phyloP scores from a whole-genome alignment of 2,329 filamentous ascomycete species.

The Cadophora sp. region DNA sequence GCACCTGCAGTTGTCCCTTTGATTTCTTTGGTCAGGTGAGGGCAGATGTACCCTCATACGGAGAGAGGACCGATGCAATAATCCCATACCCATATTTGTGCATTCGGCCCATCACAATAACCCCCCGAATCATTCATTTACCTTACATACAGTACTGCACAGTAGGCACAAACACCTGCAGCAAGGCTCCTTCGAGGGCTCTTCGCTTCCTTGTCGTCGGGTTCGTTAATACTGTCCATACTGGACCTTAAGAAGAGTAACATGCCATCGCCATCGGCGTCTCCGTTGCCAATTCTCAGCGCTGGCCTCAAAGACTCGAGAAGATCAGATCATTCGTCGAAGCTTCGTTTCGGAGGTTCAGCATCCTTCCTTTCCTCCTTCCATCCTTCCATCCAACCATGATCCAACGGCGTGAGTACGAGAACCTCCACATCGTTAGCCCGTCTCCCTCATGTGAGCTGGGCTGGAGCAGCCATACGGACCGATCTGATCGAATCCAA shows the following conservation, averaged over 20 bases:
- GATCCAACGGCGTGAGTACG: background rate
- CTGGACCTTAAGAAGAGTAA: background rate
- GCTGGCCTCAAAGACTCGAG: background rate
- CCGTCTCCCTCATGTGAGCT: background rate
- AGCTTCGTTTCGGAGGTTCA: background rate
- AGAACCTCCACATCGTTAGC: background rate
- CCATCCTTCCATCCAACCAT: background rate
- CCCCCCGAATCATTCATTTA: background rate
- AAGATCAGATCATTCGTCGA: background rate
- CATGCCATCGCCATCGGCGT: conserved; percentile 15
- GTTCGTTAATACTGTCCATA: background rate
- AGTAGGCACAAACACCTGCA: background rate
- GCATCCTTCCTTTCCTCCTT: too few relatives aligned
- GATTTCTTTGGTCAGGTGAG: background rate
- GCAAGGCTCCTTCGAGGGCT: background rate
- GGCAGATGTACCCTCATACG: background rate
- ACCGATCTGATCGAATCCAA: background rate
- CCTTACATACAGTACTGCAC: background rate
- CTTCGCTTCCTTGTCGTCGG: background rate
- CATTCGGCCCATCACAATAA: background rate
- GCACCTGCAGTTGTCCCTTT: background rate
- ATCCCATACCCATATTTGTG: background rate
- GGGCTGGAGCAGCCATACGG: conserved; percentile 1
- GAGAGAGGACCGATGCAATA: conserved; percentile 4
- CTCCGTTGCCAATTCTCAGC: conserved; percentile 7